A percentile compares a stretch with the other conserved stretches of the same genome.
Conservation (phyloP, 1,284 basidiomycete species). For the Takashimella tepidaria region DNA sequence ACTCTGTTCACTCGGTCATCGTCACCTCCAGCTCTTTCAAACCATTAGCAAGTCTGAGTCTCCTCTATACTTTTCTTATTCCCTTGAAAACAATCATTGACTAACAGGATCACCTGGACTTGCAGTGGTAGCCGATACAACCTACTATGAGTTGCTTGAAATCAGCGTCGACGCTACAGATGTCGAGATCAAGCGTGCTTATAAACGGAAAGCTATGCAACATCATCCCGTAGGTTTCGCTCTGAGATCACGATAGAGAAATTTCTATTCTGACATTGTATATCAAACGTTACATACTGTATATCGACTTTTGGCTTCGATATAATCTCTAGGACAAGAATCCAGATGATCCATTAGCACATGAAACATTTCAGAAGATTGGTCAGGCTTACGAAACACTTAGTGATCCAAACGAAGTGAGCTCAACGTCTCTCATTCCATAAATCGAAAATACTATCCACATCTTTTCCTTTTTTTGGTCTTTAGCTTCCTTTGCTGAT, state of each 20-base stretch:
- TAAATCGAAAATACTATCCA: neutral
- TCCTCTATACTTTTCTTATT: no score
- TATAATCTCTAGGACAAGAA: slow-evolving; percentile 46
- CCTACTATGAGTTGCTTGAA: slow-evolving; percentile 69
- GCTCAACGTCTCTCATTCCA: slow-evolving; percentile 1
- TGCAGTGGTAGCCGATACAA: slow-evolving; percentile 41
- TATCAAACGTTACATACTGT: neutral
- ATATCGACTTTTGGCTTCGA: neutral
- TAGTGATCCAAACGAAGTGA: slow-evolving; percentile 59
- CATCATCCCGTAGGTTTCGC: slow-evolving; percentile 74
- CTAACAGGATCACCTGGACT: no score
- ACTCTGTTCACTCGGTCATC: no score
- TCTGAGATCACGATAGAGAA: neutral
- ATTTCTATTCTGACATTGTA: no score
- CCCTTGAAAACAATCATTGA: no score
- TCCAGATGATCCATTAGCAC: slow-evolving; percentile 54
- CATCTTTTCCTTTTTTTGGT: no score
- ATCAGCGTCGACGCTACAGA: slow-evolving; percentile 63
- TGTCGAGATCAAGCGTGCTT: slow-evolving; percentile 83
- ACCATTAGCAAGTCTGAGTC: no score
- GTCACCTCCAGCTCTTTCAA: no score
- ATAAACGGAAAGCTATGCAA: slow-evolving; percentile 83
- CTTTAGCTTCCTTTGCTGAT: neutral
- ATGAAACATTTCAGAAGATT: slow-evolving; percentile 78
- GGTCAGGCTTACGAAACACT: slow-evolving; percentile 86